These are phyloP conservation scores for Taphrina communis DNA, from an alignment of 1,139 yeast genomes.

Conservation along the genomic window DNA sequence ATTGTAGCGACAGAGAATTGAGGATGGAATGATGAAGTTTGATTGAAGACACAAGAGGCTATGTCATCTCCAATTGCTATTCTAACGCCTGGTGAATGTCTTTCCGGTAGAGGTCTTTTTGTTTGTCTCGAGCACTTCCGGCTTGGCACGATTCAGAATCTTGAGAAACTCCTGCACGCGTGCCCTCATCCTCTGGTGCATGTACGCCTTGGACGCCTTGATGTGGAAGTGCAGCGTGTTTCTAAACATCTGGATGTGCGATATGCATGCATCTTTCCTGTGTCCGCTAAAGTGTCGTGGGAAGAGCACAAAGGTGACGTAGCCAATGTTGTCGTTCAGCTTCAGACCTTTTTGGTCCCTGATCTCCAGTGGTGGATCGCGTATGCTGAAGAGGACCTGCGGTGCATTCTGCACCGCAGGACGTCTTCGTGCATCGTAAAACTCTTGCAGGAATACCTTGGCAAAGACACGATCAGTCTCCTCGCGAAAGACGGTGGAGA, in stretches of 20 bases:
- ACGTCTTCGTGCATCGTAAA: constrained; percentile 95
- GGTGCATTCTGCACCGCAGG: constrained; percentile 94
- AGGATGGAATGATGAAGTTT: background rate
- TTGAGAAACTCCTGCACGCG: constrained; percentile 92
- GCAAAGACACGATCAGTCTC: constrained; percentile 97
- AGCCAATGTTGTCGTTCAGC: constrained; percentile 53
- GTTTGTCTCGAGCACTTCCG: constrained; percentile 84
- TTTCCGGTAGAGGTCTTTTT: constrained; percentile 54
- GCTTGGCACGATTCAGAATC: constrained; percentile 94
- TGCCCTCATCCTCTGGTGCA: constrained; percentile 98
- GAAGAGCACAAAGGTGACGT: constrained; percentile 58
- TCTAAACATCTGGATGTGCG: constrained; percentile 88
- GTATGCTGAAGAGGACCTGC: constrained; percentile 88
- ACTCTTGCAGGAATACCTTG: constrained; percentile 92
- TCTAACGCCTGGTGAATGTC: constrained; percentile 26
- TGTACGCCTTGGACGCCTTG: constrained; percentile 95
- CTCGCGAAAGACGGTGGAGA: constrained; percentile 91
- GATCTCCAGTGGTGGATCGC: constrained; percentile 93
- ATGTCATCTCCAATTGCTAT: background rate
- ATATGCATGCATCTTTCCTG: constrained; percentile 69
- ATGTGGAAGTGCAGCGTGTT: constrained; percentile 98
- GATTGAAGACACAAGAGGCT: background rate
- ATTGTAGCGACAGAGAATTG: no score
- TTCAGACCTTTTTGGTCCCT: constrained; percentile 51
- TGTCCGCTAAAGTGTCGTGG: constrained; percentile 65